Evolutionary conservation across 768 basidiomycete genomes (phyloP), one percentile per base, ranked within the genome.

Genomic region (Mycena belliarum): DNA sequence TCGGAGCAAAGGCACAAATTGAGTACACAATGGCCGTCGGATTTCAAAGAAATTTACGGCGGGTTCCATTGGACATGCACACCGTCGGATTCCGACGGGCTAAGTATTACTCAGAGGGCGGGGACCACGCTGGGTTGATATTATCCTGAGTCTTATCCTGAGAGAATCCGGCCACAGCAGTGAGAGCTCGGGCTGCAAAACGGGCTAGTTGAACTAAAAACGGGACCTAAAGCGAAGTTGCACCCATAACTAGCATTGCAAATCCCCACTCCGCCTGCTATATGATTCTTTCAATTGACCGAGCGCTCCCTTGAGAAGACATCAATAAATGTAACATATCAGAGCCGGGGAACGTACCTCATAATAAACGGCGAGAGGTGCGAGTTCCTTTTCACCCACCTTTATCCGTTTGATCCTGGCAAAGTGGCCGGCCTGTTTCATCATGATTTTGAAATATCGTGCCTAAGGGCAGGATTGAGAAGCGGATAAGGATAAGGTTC

Each of bases 401-500:
- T 82, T 82, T 60, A 91, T 52, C 64, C 85, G 84, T 70, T 87
- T 88, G 20, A 97, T 79, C 61, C 79, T 80, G 5, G 81, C 75
- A 38, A 90, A 73, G 66, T 94, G 93, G 48, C 82, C 84, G 1
- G 88, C 87, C 2, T 80, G 78, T 60, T 81, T 84, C 62, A 97
- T 70, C 83, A 97, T 89, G 5, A 74, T 70, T 71, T 95, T 96
- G 79, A 97, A 97, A 66, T 91, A 85, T 12, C 90, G 82, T 7
- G 92, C 93, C 93, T 94, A 7, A 15, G 4, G 33, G 59, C 1
- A 42, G 3, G 33, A 25, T 60, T 32, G 6, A 32, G 12, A 18
- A 15, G 49, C 38, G 41, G 33, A 18, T 6, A 40, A 50, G 12
- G 41, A 6, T 14, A 32, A 32, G 29, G 14, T 32, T n/a, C n/a